Evolutionary conservation across 768 basidiomycete species (phyloP).

Genomic region (Leccinum obscurum): DNA sequence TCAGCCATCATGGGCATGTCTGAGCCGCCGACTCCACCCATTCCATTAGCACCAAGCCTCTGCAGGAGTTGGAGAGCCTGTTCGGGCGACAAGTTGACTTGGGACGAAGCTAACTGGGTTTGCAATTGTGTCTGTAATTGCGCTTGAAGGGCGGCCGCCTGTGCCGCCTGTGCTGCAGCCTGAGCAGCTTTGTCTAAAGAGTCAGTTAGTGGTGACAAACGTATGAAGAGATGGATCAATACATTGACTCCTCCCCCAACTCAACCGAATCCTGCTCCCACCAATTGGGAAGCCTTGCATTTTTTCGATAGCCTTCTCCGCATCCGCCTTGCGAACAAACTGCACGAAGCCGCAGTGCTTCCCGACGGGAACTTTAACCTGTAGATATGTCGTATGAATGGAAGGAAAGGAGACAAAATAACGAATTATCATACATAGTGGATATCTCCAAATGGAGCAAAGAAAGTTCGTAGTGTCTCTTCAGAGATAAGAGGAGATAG

Average conservation of each 20-base stretch:
- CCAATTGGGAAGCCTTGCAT: constrained; percentile 97
- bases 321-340: constrained; percentile 89
- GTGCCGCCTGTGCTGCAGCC: constrained; percentile 82
- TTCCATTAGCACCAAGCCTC: constrained; percentile 48
- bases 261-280: constrained; percentile 85
- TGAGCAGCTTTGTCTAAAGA: constrained; percentile 83
- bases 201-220: constrained; percentile 6
- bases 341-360: constrained; percentile 97
- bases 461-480: constrained; percentile 88
- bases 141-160: constrained; percentile 67
- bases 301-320: constrained; percentile 90
- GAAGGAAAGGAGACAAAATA: constrained; percentile 2
- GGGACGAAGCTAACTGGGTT: constrained; percentile 28
- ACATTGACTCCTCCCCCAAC: constrained; percentile 96
- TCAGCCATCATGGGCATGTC: constrained; percentile 12
- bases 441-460: constrained; percentile 90
- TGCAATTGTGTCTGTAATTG: constrained; percentile 41
- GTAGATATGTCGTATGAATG: constrained; percentile 9
- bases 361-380: constrained; percentile 96
- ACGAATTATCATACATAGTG: constrained; percentile 65
- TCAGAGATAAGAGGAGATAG: constrained; percentile 86
- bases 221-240: neutral
- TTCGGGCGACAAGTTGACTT: constrained; percentile 49
- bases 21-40: constrained; percentile 26
- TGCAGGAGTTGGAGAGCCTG: constrained; percentile 64